Evolutionary conservation across 495 filamentous ascomycete genomes (phyloP).

Genomic region (Trichoderma orchidacearum): DNA sequence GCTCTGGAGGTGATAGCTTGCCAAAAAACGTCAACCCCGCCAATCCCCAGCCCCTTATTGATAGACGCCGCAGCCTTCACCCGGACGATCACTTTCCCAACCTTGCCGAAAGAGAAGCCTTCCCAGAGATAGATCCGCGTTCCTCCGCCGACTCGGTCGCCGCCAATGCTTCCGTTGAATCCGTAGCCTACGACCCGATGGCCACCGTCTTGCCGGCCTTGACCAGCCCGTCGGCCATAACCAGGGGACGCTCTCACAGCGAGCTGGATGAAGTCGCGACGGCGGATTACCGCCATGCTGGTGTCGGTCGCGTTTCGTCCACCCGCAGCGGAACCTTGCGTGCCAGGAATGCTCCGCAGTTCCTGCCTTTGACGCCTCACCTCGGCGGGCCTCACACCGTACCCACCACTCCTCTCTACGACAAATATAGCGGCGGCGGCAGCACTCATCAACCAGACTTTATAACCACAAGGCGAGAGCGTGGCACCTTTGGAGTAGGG

Average conservation of each 20-base stretch:
- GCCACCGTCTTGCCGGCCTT: conserved; percentile 1
- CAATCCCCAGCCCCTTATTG: conserved; percentile 21
- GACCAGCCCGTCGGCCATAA: conserved; percentile 28
- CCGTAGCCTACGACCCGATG: background rate
- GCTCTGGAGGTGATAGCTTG: conserved; percentile 31
- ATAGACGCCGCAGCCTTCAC: conserved; percentile 54
- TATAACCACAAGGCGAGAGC: conserved; percentile 26
- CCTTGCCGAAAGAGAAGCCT: conserved; percentile 6
- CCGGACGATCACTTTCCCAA: conserved; percentile 55
- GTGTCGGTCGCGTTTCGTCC: background rate
- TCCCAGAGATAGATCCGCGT: background rate
- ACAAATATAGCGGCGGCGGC: too few relatives aligned
- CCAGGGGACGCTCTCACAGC: conserved; percentile 43
- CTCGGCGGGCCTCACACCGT: conserved; percentile 22
- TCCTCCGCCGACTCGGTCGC: background rate
- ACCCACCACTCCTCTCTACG: conserved; percentile 36
- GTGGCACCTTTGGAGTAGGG: background rate
- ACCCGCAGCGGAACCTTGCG: background rate
- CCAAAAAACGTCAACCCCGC: background rate
- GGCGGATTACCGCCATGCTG: background rate
- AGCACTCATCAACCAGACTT: background rate
- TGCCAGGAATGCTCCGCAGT: conserved; percentile 6
- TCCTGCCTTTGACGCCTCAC: conserved; percentile 22
- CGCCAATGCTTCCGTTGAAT: background rate
- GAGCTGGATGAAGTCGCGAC: conserved; percentile 8